Conservation (phyloP, 192 early-diverging fungal species). For the Backusella luteola region DNA sequence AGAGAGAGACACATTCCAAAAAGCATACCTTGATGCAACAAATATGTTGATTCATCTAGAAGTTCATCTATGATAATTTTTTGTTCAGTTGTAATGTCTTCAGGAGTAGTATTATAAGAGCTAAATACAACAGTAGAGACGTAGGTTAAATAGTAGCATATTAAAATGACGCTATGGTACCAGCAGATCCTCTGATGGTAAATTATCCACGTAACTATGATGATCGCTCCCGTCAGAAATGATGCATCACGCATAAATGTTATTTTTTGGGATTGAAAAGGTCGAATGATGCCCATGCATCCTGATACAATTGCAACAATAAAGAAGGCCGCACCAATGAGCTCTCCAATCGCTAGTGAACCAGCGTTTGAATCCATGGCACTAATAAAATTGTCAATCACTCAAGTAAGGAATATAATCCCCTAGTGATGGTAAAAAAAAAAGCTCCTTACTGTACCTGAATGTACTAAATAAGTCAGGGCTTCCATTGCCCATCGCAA, state of each 20-base stretch:
- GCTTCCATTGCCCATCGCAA: constrained; percentile 87
- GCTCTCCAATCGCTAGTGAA: constrained; percentile 86
- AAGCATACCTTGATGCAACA: neutral
- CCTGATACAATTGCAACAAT: constrained; percentile 87
- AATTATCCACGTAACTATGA: constrained; percentile 48
- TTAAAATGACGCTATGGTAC: constrained; percentile 49
- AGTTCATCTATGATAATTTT: neutral
- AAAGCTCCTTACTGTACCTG: constrained; percentile 13
- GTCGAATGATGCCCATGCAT: constrained; percentile 74
- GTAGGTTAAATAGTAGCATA: constrained; percentile 60
- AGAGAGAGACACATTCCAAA: neutral
- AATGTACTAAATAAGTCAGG: constrained; percentile 90
- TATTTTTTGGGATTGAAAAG: constrained; percentile 63
- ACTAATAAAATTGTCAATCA: constrained; percentile 35
- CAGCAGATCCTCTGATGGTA: constrained; percentile 51
- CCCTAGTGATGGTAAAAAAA: neutral
- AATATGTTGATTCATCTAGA: neutral
- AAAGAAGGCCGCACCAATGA: constrained; percentile 83
- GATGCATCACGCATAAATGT: constrained; percentile 76
- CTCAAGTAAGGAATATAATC: neutral
- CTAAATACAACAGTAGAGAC: constrained; percentile 52
- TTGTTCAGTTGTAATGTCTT: neutral
- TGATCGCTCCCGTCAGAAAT: constrained; percentile 66
- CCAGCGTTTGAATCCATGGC: constrained; percentile 69
- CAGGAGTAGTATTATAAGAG: neutral